Conservation (phyloP, 208 protist genomes). For the Wallacemonas sp. region DNA sequence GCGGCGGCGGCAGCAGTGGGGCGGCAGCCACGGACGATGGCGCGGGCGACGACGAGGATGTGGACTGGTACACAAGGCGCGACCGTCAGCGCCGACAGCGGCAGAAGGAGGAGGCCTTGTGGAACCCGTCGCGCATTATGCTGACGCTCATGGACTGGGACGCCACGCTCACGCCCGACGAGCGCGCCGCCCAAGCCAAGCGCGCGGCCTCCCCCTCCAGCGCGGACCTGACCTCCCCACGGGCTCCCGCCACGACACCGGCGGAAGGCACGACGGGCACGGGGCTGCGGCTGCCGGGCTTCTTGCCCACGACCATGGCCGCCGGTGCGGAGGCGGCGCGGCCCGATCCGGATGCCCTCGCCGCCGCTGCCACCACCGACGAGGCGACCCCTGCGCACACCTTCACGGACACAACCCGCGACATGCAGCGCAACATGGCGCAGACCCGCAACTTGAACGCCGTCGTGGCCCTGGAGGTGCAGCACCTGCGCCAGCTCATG, state of each 20-base stretch:
- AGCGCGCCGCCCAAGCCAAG: constrained; percentile 6
- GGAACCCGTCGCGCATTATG: constrained; percentile 75
- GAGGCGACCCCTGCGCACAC: background rate
- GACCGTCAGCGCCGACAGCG: constrained; percentile 40
- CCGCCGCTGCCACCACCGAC: background rate
- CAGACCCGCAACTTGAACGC: constrained; percentile 24
- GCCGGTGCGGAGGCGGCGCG: background rate
- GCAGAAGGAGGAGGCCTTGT: constrained; percentile 43
- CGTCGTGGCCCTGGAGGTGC: constrained; percentile 35
- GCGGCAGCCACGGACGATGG: background rate
- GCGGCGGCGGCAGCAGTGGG: background rate
- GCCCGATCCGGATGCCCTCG: background rate
- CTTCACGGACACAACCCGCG: background rate
- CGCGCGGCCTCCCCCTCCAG: background rate
- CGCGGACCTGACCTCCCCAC: background rate
- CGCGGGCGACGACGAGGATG: constrained; percentile 12
- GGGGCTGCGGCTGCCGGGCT: background rate
- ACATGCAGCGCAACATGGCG: constrained; percentile 14
- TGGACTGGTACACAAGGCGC: constrained; percentile 57
- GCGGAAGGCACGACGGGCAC: no score
- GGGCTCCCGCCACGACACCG: background rate
- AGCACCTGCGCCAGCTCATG: constrained; percentile 38
- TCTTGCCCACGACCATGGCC: background rate
- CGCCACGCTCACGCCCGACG: constrained; percentile 16
- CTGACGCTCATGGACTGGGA: constrained; percentile 79